Percentiles rank a stretch among this genome's conserved stretches.
These are phyloP conservation scores for Berkeleyomyces basicola DNA, from an alignment of 2,329 filamentous ascomycete genomes.

Conservation along the genomic window DNA sequence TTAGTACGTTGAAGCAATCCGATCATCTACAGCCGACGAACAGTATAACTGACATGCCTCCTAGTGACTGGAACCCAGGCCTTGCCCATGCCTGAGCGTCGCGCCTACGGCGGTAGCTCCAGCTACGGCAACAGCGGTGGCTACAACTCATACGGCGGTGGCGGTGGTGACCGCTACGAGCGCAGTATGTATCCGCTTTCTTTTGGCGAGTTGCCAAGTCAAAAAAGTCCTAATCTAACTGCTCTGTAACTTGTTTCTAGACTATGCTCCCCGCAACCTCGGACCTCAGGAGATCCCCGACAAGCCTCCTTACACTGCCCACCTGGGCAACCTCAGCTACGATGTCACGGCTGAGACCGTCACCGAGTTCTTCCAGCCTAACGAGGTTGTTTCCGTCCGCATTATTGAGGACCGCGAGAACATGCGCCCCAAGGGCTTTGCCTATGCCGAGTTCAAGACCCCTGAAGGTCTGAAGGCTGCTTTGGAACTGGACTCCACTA, in stretches of 20 bases:
- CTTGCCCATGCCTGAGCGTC: conserved; percentile 34
- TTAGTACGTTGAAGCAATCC: conserved; percentile 40
- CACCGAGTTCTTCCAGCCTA: conserved; percentile 68
- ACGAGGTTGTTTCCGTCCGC: conserved; percentile 76
- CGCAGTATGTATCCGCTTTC: neutral
- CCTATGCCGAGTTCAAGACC: conserved; percentile 85
- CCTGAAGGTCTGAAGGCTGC: conserved; percentile 86
- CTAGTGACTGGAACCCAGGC: conserved; percentile 35
- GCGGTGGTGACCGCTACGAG: neutral
- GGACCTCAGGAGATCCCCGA: conserved; percentile 61
- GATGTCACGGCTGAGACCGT: conserved; percentile 76
- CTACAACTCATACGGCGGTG: conserved; percentile 2
- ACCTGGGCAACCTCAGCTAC: conserved; percentile 92
- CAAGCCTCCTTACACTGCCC: conserved; percentile 86
- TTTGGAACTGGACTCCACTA: conserved; percentile 61
- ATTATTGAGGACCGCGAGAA: conserved; percentile 95
- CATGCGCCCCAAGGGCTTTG: conserved; percentile 90
- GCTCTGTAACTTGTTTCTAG: conserved; percentile 22
- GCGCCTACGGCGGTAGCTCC: conserved; percentile 21
- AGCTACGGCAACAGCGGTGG: conserved; percentile 22
- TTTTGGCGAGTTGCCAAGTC: conserved; percentile 1
- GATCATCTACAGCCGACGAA: neutral
- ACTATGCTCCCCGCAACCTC: conserved; percentile 50
- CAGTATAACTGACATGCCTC: neutral
- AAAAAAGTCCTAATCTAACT: neutral